phyloP scores from a whole-genome alignment of 169 alveolate genomes.

The Plasmodium cynomolgi region DNA sequence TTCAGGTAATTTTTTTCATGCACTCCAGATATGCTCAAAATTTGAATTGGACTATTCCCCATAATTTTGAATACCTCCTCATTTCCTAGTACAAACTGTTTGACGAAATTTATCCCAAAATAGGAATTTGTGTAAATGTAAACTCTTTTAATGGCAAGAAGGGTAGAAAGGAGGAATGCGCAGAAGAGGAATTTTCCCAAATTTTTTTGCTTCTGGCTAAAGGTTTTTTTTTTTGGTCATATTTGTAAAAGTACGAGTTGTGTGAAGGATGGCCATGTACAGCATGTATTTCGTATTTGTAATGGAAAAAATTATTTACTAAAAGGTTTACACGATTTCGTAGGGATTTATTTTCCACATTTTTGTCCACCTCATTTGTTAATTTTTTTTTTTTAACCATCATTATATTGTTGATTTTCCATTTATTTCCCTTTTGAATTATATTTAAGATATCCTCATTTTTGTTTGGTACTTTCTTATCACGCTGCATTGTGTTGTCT shows the following conservation, averaged over 20 bases:
- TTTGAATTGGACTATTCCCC: slow-evolving; percentile 58
- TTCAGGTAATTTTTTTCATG: slow-evolving; percentile 65
- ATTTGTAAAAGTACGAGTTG: slow-evolving; percentile 59
- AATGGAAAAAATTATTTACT: neutral
- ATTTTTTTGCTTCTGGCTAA: slow-evolving; percentile 39
- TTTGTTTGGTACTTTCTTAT: neutral
- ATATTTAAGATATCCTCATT: slow-evolving; percentile 11
- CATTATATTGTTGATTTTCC: slow-evolving; percentile 57
- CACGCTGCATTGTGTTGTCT: neutral
- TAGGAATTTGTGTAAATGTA: slow-evolving; percentile 53
- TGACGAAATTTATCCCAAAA: slow-evolving; percentile 61
- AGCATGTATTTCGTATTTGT: slow-evolving; percentile 34
- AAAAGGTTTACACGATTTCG: neutral
- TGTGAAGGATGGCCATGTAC: slow-evolving; percentile 48
- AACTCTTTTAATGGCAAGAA: slow-evolving; percentile 51
- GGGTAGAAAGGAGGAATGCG: slow-evolving; percentile 36
- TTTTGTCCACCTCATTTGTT: neutral
- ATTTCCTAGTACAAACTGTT: slow-evolving; percentile 50
- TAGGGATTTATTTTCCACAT: neutral
- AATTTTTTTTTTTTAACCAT: slow-evolving; percentile 40
- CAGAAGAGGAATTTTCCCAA: slow-evolving; percentile 7
- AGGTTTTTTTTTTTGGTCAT: slow-evolving; percentile 44
- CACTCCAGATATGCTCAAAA: slow-evolving; percentile 61
- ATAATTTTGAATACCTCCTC: slow-evolving; percentile 20
- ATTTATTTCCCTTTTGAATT: neutral